Evolutionary conservation across 208 protist species (phyloP), one percentile per base, ranked within the genome.

Genomic region (Kentomonas sorsogonicus): DNA sequence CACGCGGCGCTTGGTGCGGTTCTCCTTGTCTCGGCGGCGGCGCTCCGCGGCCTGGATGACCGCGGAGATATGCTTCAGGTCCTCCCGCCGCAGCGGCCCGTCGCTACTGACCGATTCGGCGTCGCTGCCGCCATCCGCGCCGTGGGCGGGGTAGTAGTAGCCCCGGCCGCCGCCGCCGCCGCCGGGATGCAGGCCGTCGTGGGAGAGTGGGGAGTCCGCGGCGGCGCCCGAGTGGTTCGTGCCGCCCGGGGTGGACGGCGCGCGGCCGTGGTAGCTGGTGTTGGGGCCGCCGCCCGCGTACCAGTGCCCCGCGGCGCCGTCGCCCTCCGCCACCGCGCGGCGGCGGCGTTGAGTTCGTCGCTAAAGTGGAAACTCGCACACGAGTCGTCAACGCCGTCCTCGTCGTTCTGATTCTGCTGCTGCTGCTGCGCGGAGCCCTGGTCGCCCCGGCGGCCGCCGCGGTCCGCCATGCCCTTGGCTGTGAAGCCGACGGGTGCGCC

Each of bases 1-100:
- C 57, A 62, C 23, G 5, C 40, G 29, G 3, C 45, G 13, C 18
- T 33, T 41, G 26, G 52, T 44, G 47, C 27, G 55, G 29, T 29
- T 44, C 27, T 78, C 72, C 23, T 65, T 59, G 48, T 72, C 64
- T 30, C 53, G 15, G 9, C 72, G 67, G 16, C 66, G 39, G n/a
- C 40, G 44, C 46, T 82, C 71, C 0, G 77, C 69, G 11, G 52
- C 40, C 25, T 75, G 31, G 1, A 89, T 65, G 22, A 66, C 29
- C 23, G 63, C 68, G 1, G 81, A 77, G 63, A 89, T 74, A 25
- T 59, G 48, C 66, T 89, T 89, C 30, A 89, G 74, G 53, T 89
- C 77, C 7, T 77, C 77, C 10, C 81, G 74, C 18, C 53, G 50
- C 40, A 89, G 69, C 30, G 81, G 81, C 16, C 83, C 81, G 56